These are phyloP conservation scores for Fusarium sp. DNA, from an alignment of 2,329 filamentous ascomycete species.

Conservation along the genomic window DNA sequence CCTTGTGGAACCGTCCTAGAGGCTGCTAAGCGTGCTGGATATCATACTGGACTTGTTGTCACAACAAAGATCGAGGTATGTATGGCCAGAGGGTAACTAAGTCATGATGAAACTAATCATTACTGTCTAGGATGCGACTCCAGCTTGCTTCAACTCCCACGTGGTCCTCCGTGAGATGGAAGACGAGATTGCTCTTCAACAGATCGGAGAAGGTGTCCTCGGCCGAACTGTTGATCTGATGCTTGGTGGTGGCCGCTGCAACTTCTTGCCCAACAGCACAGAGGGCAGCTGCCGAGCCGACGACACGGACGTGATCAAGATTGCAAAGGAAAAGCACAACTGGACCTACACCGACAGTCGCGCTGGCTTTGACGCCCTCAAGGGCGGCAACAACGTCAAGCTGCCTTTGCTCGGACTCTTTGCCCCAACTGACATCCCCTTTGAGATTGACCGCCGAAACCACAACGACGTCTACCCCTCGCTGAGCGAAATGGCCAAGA, in stretches of 20 bases:
- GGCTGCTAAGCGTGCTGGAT: conserved; percentile 90
- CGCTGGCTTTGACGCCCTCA: conserved; percentile 77
- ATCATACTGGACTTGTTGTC: conserved; percentile 91
- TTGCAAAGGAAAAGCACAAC: conserved; percentile 78
- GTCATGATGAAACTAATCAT: background rate
- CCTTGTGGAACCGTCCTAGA: conserved; percentile 94
- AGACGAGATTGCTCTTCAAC: conserved; percentile 91
- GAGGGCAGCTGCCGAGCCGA: conserved; percentile 85
- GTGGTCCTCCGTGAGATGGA: conserved; percentile 82
- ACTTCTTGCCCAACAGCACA: conserved; percentile 86
- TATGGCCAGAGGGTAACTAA: too few species aligned
- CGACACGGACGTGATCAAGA: conserved; percentile 74
- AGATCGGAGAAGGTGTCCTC: conserved; percentile 87
- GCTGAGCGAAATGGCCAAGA: conserved; percentile 88
- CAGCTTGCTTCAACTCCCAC: conserved; percentile 92
- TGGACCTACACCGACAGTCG: conserved; percentile 82
- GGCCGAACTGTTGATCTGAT: conserved; percentile 91
- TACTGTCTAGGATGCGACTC: conserved; percentile 88
- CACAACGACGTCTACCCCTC: conserved; percentile 85
- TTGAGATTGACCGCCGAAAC: conserved; percentile 87
- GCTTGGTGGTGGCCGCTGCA: conserved; percentile 90
- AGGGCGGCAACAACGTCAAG: conserved; percentile 72
- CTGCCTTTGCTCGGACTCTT: conserved; percentile 89
- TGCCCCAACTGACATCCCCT: conserved; percentile 84
- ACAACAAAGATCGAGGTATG: conserved; percentile 68